Base-by-base conservation (phyloP, 257 asterid species). In the Nicotiana tabacum region DNA sequence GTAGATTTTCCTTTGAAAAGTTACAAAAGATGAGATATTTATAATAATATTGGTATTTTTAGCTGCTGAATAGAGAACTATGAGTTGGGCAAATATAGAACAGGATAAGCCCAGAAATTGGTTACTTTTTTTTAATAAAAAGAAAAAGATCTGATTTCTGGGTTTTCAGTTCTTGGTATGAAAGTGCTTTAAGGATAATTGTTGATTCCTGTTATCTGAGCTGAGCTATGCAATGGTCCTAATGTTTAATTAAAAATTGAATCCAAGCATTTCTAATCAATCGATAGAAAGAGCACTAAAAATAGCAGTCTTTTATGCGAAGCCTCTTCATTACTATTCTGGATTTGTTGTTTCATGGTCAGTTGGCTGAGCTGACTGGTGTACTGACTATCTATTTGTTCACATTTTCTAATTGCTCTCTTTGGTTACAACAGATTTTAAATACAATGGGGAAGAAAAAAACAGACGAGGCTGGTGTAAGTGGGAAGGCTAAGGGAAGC, bases 371-470 rank as follows among this genome's bases (percentile, higher is more conserved):
- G 65, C 29, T 58, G 62, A 3, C 57, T 55, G 60, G 5, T 55
- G 17, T 15, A 55, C n/a, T 13, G 16, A 7, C 65, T 17, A 18
- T 58, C 29, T 58, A 6, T 16, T 56, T 58, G 29, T 18, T 58
- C 65, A 2, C 65, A 5, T 4, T 58, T 58, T n/a, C 29, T 58
- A 17, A 58, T 58, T 7, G 10, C 65, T 58, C 12, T 58, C 10
- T 5, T 58, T 58, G 27, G 65, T 58, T 58, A 58, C 65, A 18
- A 6, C 65, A 58, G 65, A 58, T 58, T 18, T 3, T n/a, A 18
- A 58, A 18, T 16, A 35, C 74, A 6, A 91, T 92, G 97, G 97
- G 93, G 5, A 92, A 88, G 90, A 92, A 90, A 85, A 90, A 91
- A 82, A 62, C 87, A 9, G 94, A 90, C 21, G 94, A 92, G n/a